Percentiles rank a stretch among this genome's conserved stretches.
Evolutionary conservation across 164 flowering plant genomes (phyloP).

Genomic region (Malania oleifera): DNA sequence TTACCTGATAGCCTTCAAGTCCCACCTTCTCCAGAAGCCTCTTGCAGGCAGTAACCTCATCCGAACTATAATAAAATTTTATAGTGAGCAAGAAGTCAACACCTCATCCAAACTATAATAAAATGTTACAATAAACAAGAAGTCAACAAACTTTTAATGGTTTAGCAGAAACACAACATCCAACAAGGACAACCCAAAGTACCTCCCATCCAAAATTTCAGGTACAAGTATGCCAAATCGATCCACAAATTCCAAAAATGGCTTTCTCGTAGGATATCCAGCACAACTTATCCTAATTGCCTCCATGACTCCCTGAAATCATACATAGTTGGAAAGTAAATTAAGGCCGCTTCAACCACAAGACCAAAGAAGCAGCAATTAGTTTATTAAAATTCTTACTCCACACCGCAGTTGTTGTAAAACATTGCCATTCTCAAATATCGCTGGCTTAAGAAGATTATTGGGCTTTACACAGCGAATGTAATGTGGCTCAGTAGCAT

Average conservation of each 20-base stretch:
- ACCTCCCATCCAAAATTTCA: constrained; percentile 8
- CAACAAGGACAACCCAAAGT: too few species aligned
- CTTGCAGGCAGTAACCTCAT: constrained; percentile 1
- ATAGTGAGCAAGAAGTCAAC: background rate
- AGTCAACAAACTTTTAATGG: background rate
- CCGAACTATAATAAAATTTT: background rate
- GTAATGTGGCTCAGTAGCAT: constrained; percentile 10
- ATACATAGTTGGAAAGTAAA: background rate
- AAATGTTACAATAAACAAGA: background rate
- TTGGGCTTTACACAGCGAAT: constrained; percentile 10
- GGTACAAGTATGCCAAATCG: constrained; percentile 9
- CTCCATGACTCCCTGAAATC: constrained; percentile 9
- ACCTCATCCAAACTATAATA: too few species aligned
- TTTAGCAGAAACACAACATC: background rate
- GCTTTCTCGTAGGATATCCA: constrained; percentile 9
- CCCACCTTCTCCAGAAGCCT: constrained; percentile 4
- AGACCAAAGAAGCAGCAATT: background rate
- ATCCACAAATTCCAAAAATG: constrained; percentile 5
- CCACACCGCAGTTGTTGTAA: constrained; percentile 7
- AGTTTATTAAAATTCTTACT: background rate
- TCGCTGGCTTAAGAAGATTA: constrained; percentile 9
- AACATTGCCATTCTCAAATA: constrained; percentile 6
- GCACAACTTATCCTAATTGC: constrained; percentile 10
- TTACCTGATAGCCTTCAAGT: constrained; percentile 8
- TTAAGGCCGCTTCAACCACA: background rate